Evolutionary conservation across 345 rosid species (phyloP), one percentile per base, ranked within the genome.

Genomic region (Mallotus nudiflorus): DNA sequence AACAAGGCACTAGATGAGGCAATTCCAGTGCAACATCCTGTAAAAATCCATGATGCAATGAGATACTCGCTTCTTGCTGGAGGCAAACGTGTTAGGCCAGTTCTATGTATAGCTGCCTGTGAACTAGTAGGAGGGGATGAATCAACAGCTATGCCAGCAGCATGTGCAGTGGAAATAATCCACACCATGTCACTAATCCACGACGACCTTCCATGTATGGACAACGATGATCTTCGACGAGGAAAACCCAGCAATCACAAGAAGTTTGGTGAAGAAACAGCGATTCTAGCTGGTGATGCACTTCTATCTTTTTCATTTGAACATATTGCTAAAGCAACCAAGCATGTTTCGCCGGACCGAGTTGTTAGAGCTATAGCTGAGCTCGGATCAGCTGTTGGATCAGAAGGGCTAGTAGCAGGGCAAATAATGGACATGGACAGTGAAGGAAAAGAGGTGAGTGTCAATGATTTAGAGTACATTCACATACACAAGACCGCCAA

Each of bases 131-230:
- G 95, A 0, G 89, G 95, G 1, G 52, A 79, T 7, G 81, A 83
- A 65, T 56, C 68, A 6, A 48, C 57, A 0, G 90, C 82, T 0
- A 81, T 90, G 85, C 87, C 93, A 6, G 60, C 75, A 6, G 96
- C 93, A 18, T 90, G 93, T 13, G 91, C 90, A 3, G 40, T 88
- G 12, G 91, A 90, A 75, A 90, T 90, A 93, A 88, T 88, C 48
- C 88, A 85, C 62, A 85, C 91, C 0, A 88, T 85, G 91, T 82
- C 90, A 5, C 45, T 90, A 1, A 85, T 90, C 73, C 89, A 88
- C 35, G 91, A 90, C 2, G 96, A 90, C 24, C 85, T 90, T 44
- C 96, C 91, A 9, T 90, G 91, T 62, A 81, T 90, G 88, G 96
- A 88, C 51, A 78, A 90, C 28, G 96, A 82, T 20, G 88, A 85